Percentiles rank a stretch among this genome's conserved stretches.
Evolutionary conservation across 2,329 filamentous ascomycete genomes (phyloP).

Genomic region (Amphichorda felina): DNA sequence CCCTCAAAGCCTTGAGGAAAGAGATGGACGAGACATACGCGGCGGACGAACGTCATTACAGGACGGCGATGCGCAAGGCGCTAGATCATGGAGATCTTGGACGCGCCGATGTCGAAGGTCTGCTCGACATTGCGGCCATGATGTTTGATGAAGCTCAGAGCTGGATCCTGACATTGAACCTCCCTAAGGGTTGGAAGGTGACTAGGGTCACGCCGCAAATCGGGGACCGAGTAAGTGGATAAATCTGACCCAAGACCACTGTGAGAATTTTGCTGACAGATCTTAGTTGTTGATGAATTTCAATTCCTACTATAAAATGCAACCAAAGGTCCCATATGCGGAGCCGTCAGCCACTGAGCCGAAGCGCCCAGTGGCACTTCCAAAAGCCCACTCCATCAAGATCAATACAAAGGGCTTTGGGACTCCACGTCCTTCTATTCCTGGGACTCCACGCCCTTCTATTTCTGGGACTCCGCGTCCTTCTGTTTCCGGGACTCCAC

Average conservation of each 20-base stretch:
- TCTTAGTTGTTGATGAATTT: constrained; percentile 23
- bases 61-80: constrained; percentile 29
- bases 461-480: constrained; percentile 4
- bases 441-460: not conserved
- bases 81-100: constrained; percentile 25
- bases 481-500: constrained; percentile 5
- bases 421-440: constrained; percentile 7
- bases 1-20: constrained; percentile 30
- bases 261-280: constrained; percentile 8
- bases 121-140: constrained; percentile 31
- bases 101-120: constrained; percentile 26
- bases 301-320: constrained; percentile 24
- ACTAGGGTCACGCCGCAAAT: constrained; percentile 21
- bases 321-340: constrained; percentile 15
- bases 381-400: constrained; percentile 25
- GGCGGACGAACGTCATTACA: constrained; percentile 24
- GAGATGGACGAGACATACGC: constrained; percentile 31
- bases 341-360: constrained; percentile 9
- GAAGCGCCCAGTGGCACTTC: constrained; percentile 13
- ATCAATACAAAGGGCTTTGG: constrained; percentile 19
- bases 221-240: constrained; percentile 20
- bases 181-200: constrained; percentile 28
- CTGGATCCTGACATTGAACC: constrained; percentile 27
- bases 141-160: constrained; percentile 32
- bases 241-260: not conserved